phyloP scores from a whole-genome alignment of 495 filamentous ascomycete genomes.

The Penicillium arizonense region DNA sequence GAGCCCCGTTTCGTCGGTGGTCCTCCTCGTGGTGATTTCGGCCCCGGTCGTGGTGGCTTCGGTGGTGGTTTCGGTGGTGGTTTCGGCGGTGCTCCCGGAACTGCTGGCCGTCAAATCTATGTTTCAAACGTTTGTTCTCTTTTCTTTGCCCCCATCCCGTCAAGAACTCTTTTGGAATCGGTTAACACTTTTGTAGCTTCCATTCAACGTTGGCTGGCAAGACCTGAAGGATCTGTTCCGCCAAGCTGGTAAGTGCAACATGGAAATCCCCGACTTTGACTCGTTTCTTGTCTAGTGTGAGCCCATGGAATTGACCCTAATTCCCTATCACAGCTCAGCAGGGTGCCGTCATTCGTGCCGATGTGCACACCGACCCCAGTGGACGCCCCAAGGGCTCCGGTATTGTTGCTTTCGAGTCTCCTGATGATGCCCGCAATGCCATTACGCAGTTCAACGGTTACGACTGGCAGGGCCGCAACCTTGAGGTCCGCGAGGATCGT shows the following conservation, averaged over 20 bases:
- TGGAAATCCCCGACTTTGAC: conserved; percentile 10
- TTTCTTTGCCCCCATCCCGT: conserved; percentile 24
- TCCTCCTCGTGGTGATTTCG: conserved; percentile 68
- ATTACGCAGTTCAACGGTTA: conserved; percentile 98
- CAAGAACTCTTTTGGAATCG: conserved; percentile 14
- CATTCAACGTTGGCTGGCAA: conserved; percentile 98
- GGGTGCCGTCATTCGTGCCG: conserved; percentile 89
- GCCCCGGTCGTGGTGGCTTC: conserved; percentile 29
- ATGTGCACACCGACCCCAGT: conserved; percentile 89
- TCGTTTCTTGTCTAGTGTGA: conserved; percentile 10
- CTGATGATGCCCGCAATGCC: conserved; percentile 91
- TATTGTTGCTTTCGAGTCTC: conserved; percentile 92
- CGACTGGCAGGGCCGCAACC: conserved; percentile 91
- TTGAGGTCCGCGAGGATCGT: conserved; percentile 96
- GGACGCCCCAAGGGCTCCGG: conserved; percentile 93
- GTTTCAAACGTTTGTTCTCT: conserved; percentile 89
- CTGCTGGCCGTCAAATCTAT: conserved; percentile 83
- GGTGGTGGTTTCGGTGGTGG: conserved; percentile 38
- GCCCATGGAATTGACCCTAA: conserved; percentile 32
- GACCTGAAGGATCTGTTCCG: conserved; percentile 99
- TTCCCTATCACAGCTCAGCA: conserved; percentile 55
- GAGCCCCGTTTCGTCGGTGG: conserved; percentile 89
- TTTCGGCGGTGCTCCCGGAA: conserved; percentile 51
- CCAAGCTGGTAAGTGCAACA: conserved; percentile 78
- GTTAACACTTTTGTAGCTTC: conserved; percentile 65